Evolutionary conservation across 352 stramenopile species (phyloP), one percentile per base, ranked within the genome.

Genomic region (Phytopythium kandeliae): DNA sequence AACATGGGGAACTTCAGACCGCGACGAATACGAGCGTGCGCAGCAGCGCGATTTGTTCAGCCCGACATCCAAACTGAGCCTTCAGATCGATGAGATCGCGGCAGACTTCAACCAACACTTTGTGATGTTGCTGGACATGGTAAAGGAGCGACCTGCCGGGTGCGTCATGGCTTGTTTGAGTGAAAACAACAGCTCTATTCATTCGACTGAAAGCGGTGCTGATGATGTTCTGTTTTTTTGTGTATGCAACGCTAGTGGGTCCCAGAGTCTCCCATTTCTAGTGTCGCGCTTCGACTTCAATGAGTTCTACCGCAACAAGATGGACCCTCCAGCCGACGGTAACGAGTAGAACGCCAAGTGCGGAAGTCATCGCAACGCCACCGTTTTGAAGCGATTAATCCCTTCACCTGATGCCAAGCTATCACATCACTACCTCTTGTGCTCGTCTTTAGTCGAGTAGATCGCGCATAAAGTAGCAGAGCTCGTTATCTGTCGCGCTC

Each of bases 201-300:
- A 11, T 46, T 45, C 36, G n/a, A 48, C 6, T 4, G 7, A 17
- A 4, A n/a, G 21, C 10, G 9, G 38, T 31, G n/a, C n/a, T n/a
- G n/a, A n/a, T n/a, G n/a, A n/a, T n/a, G n/a, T n/a, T n/a, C n/a
- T n/a, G n/a, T n/a, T n/a, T n/a, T n/a, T n/a, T n/a, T 22, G 16
- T 17, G 10, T 26, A 17, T 26, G 0, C 11, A 4, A 19, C 11
- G 28, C 34, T 52, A 81, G 67, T 25, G 81, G 77, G 2, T 86
- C 74, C 0, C 85, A 96, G 51, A 86, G 85, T 25, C 60, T 97
- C 6, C 82, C 83, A 10, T 96, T 91, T 36, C 66, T 96, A 10
- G 73, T 88, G 36, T 91, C 90, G 10, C 87, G 87, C 9, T 92
- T 97, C 38, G 89, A 97, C 60, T 97, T 97, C 57, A 97, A 96